Evolutionary conservation across 2,329 filamentous ascomycete species (phyloP), one percentile per base, ranked within the genome.

Genomic region (Epichloe hybrida): DNA sequence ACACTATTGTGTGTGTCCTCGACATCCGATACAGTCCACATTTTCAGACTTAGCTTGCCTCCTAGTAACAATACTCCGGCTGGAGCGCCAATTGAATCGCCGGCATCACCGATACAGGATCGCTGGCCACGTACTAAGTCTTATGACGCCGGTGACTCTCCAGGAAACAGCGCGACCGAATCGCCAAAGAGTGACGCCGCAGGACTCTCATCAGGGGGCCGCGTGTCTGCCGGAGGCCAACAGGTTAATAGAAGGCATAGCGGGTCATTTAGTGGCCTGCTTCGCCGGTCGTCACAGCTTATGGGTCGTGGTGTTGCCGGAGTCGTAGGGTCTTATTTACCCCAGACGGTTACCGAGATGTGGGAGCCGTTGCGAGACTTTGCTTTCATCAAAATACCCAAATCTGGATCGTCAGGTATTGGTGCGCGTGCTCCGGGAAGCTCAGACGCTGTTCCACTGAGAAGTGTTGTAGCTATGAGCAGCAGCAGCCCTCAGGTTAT

Each of bases 391-490:
- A 95, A 93, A 65, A 80, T 98, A 46, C 91, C 91, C 13, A 88
- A 85, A 62, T 64, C 72, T 5, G 54, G 59, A 15, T 50, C 54
- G 3, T 52, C 61, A 4, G 53, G 51, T 5, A 43, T 55, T 4
- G 46, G 54, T 36, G 52, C 60, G 5, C 46, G 58, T 35, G 44
- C 55, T 56, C 20, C 66, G 4, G 61, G 62, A 35, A 68, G 68
- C 23, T 61, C 64, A 4, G 56, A 62, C 1, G 60, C 64, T 5
- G 59, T 75, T 0, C 83, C 87, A 0, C 68, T 95, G 40, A 77
- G 86, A 57, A 95, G 88, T 57, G 91, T 98, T n/a, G 93, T 98
- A 42, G 91, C 93, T 8, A 94, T 98, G 84, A 95, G 88, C 64
- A 93, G 84, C 61, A 95, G 83, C 63, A 90, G 86, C 27, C 93